A percentile compares a stretch with the other conserved stretches of the same genome.
Conservation (phyloP, 345 rosid genomes). For the Xanthoceras sorbifolium region DNA sequence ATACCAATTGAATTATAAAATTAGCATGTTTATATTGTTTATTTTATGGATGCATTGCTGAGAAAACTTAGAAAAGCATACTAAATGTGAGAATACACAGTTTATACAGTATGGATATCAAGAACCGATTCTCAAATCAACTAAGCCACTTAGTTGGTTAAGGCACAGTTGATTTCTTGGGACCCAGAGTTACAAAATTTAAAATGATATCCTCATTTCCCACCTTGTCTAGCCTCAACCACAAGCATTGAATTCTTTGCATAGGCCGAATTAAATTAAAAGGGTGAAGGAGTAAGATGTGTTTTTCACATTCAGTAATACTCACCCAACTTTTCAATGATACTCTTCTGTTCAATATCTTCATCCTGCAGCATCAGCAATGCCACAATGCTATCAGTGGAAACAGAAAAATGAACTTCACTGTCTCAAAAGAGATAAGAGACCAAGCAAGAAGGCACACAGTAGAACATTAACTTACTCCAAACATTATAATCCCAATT, state of each 20-base stretch:
- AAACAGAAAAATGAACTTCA: conserved; percentile 4
- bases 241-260: background rate
- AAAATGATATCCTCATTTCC: background rate
- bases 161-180: background rate
- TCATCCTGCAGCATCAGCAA: conserved; percentile 45
- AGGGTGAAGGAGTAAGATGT: background rate
- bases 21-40: background rate
- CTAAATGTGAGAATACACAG: background rate
- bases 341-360: conserved; percentile 39
- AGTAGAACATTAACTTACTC: conserved; percentile 45
- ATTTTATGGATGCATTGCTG: background rate
- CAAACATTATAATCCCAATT: conserved; percentile 67
- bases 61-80: background rate
- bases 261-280: background rate
- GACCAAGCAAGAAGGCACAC: conserved; percentile 3
- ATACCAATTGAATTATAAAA: background rate
- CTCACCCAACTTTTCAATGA: conserved; percentile 70
- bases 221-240: conserved; percentile 1
- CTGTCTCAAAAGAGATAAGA: conserved; percentile 11
- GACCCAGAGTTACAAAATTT: background rate
- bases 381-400: conserved; percentile 1
- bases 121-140: background rate
- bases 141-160: background rate
- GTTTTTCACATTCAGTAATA: conserved; percentile 1
- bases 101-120: background rate